Conservation (phyloP, 345 rosid species). For the Erysimum cheiranthoides region DNA sequence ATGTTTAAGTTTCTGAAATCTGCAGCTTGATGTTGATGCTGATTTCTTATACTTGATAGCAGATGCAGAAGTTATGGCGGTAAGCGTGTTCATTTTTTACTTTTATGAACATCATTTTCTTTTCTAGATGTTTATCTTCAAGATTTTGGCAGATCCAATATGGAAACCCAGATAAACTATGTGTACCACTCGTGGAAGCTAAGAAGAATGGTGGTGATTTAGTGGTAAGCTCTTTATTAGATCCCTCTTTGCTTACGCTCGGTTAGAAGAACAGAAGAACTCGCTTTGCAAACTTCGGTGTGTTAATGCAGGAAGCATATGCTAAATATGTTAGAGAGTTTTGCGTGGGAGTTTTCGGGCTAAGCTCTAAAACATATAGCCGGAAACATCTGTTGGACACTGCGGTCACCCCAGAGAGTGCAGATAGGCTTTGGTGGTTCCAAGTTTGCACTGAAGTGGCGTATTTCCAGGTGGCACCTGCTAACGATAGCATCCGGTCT, state of each 20-base stretch:
- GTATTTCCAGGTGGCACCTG: slow-evolving; percentile 94
- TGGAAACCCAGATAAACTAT: slow-evolving; percentile 83
- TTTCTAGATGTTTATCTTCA: slow-evolving; percentile 27
- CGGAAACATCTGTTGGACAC: slow-evolving; percentile 68
- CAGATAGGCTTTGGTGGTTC: slow-evolving; percentile 94
- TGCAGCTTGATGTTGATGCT: slow-evolving; percentile 84
- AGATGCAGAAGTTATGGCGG: slow-evolving; percentile 83
- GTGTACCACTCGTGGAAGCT: slow-evolving; percentile 82
- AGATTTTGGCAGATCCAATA: slow-evolving; percentile 76
- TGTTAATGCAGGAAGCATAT: slow-evolving; percentile 67
- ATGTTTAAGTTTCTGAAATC: slow-evolving; percentile 27
- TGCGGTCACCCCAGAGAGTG: slow-evolving; percentile 48
- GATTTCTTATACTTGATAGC: slow-evolving; percentile 93
- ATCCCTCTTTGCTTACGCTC: neutral
- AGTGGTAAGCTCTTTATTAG: slow-evolving; percentile 58
- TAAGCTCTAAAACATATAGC: slow-evolving; percentile 58
- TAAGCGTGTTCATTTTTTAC: slow-evolving; percentile 34
- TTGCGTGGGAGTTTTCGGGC: slow-evolving; percentile 56
- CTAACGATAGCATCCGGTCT: slow-evolving; percentile 86
- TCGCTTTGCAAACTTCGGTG: neutral
- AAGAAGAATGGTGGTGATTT: slow-evolving; percentile 75
- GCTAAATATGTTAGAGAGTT: slow-evolving; percentile 74
- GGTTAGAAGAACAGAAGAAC: neutral
- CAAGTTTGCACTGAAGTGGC: slow-evolving; percentile 98
- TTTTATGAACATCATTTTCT: slow-evolving; percentile 27